Percentiles rank a stretch among this genome's conserved stretches.
These are phyloP conservation scores for Xylaria sp. DNA, from an alignment of 495 filamentous ascomycete species.

Conservation along the genomic window DNA sequence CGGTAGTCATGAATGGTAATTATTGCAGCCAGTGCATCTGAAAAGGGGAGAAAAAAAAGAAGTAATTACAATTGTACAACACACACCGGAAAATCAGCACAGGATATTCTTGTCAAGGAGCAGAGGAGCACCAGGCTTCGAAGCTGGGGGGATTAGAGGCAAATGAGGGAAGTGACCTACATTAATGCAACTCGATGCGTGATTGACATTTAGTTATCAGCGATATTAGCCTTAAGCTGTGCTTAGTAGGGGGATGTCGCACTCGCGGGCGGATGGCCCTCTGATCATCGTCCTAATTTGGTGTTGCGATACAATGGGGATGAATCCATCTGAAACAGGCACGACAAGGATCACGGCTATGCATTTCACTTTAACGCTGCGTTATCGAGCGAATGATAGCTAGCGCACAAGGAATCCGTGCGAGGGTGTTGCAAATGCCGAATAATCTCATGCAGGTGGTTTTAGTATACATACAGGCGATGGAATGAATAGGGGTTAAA, in stretches of 20 bases:
- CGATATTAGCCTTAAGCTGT: conserved; percentile 22
- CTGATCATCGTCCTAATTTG: conserved; percentile 31
- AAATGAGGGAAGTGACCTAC: conserved; percentile 31
- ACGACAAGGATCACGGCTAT: conserved; percentile 23
- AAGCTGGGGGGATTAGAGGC: conserved; percentile 30
- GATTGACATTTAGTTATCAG: conserved; percentile 33
- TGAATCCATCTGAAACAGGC: conserved; percentile 40
- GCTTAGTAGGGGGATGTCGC: background rate
- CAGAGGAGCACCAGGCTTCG: conserved; percentile 36
- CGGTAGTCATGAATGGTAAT: conserved; percentile 32
- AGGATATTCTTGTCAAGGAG: conserved; percentile 28
- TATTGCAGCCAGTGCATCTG: conserved; percentile 36
- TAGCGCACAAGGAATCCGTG: background rate
- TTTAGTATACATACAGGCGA: conserved; percentile 30
- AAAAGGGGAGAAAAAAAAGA: conserved; percentile 30
- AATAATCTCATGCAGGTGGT: background rate
- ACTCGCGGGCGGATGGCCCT: conserved; percentile 9
- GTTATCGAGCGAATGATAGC: background rate
- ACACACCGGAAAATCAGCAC: background rate
- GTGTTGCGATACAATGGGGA: conserved; percentile 31
- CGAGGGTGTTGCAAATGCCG: conserved; percentile 17
- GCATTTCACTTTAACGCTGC: conserved; percentile 10
- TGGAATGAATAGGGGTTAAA: conserved; percentile 15
- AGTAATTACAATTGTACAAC: conserved; percentile 25
- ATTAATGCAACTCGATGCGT: conserved; percentile 34